Evolutionary conservation across 768 basidiomycete genomes (phyloP).

Genomic region (Lactifluus volemus): DNA sequence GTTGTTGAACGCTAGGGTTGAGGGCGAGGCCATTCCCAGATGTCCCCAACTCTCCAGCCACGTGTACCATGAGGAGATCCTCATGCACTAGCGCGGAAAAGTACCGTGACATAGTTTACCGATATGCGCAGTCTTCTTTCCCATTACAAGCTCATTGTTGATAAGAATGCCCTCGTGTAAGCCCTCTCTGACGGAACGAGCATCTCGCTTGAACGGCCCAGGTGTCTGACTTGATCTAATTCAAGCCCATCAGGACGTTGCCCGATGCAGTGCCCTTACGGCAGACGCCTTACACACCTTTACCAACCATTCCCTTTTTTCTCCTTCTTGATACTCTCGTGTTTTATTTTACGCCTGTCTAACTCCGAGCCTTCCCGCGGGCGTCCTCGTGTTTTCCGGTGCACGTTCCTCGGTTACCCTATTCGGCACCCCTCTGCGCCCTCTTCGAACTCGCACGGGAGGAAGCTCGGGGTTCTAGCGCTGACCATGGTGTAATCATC

Average conservation of each 20-base stretch:
- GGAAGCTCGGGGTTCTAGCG: conserved; percentile 28
- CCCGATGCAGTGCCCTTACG: no score
- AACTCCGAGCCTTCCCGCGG: no score
- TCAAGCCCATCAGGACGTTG: no score
- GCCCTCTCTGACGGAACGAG: conserved; percentile 25
- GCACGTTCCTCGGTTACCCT: no score
- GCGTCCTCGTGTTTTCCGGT: no score
- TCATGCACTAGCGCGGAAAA: conserved; percentile 58
- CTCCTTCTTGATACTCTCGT: no score
- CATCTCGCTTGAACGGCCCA: no score
- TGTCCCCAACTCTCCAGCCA: conserved; percentile 64
- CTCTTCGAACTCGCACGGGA: conserved; percentile 52
- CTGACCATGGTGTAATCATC: conserved; percentile 25
- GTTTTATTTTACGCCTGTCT: no score
- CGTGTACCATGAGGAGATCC: conserved; percentile 79
- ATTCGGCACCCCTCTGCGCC: no score
- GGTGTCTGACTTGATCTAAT: background rate
- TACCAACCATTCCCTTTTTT: no score
- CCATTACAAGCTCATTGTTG: conserved; percentile 87
- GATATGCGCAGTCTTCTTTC: conserved; percentile 81
- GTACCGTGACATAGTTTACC: conserved; percentile 90
- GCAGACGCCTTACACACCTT: no score
- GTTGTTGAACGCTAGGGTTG: conserved; percentile 55
- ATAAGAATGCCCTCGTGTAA: conserved; percentile 81
- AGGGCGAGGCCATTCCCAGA: conserved; percentile 51